These are phyloP conservation scores for Neurospora sp. DNA, from an alignment of 495 filamentous ascomycete genomes.

Conservation along the genomic window DNA sequence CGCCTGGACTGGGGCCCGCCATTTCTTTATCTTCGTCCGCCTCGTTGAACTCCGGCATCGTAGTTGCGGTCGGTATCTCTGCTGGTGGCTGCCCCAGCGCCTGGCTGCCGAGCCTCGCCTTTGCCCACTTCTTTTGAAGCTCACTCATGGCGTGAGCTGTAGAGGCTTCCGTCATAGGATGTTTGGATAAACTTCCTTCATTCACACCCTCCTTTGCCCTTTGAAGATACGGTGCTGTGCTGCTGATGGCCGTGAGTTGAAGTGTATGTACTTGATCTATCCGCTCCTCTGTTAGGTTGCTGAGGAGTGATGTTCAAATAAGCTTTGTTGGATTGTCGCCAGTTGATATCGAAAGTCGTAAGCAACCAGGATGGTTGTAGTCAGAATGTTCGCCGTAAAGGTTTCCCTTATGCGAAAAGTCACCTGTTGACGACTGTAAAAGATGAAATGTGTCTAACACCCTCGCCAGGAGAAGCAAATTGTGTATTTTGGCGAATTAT, in stretches of 20 bases:
- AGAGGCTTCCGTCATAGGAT: not conserved
- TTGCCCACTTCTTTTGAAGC: slow-evolving; percentile 74
- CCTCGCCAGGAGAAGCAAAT: not conserved
- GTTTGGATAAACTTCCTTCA: not conserved
- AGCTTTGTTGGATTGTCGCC: not conserved
- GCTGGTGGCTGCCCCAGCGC: slow-evolving; percentile 1
- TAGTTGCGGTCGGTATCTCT: slow-evolving; percentile 1
- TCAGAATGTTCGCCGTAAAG: not conserved
- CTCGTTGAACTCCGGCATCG: slow-evolving; percentile 33
- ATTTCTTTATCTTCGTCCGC: slow-evolving; percentile 40
- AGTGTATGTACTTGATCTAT: not conserved
- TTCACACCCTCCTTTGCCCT: not conserved
- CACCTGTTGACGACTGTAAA: not conserved
- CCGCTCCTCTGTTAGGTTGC: not conserved
- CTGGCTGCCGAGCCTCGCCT: slow-evolving; percentile 52
- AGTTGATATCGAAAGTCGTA: not conserved
- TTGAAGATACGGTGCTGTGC: not conserved
- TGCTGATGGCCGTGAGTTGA: not conserved
- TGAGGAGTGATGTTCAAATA: not conserved
- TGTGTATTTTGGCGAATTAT: not conserved
- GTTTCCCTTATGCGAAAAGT: not conserved
- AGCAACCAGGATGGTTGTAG: not conserved
- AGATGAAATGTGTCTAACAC: not conserved
- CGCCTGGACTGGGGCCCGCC: slow-evolving; percentile 25
- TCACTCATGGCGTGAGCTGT: slow-evolving; percentile 57